These are phyloP conservation scores for Morella rubra DNA, from an alignment of 306 rosid species.

Conservation along the genomic window DNA sequence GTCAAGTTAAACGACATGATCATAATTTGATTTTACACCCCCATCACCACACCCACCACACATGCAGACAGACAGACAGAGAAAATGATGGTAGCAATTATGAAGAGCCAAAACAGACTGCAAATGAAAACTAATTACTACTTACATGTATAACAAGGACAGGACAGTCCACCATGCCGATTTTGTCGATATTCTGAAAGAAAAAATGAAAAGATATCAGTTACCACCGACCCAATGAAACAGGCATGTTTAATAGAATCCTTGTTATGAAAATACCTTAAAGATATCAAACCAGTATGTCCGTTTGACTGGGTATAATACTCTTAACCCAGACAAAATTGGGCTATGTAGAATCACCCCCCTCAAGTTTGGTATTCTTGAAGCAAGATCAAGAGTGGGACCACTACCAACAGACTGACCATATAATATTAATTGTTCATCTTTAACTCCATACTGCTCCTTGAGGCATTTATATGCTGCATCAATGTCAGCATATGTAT, in stretches of 20 bases:
- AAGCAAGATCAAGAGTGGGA: constrained; percentile 89
- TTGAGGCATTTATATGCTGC: constrained; percentile 88
- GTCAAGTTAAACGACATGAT: too few relatives aligned
- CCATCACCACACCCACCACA: too few relatives aligned
- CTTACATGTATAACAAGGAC: too few relatives aligned
- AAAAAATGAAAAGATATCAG: constrained; percentile 21
- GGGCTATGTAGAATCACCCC: constrained; percentile 92
- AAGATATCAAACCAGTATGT: constrained; percentile 94
- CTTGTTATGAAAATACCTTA: constrained; percentile 50
- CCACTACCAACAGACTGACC: constrained; percentile 98
- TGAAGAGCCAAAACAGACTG: too few relatives aligned
- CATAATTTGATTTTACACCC: too few relatives aligned
- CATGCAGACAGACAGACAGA: too few relatives aligned
- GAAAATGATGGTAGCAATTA: too few relatives aligned
- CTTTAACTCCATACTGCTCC: constrained; percentile 76
- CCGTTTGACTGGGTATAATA: constrained; percentile 83
- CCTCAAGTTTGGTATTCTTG: constrained; percentile 63
- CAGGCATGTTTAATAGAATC: too few relatives aligned
- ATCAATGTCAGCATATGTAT: constrained; percentile 91
- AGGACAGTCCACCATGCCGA: too few relatives aligned
- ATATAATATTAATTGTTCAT: constrained; percentile 79
- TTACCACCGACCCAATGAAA: constrained; percentile 23
- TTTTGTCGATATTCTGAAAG: too few relatives aligned
- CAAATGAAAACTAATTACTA: too few relatives aligned
- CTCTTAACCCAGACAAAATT: constrained; percentile 84